Evolutionary conservation across 495 filamentous ascomycete species (phyloP).

Genomic region (Aspergillus hancockii): DNA sequence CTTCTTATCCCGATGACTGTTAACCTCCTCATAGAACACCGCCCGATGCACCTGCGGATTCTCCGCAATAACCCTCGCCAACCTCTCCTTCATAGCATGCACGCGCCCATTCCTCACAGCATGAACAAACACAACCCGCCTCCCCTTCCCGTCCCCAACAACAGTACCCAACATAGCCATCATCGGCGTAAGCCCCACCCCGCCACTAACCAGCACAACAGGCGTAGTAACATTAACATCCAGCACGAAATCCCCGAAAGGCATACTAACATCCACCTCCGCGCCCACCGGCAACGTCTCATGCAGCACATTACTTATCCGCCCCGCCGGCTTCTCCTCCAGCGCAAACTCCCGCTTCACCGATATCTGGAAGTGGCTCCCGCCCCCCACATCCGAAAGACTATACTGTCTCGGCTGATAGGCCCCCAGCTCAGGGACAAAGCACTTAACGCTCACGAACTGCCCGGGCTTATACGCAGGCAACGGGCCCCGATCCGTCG

Average conservation of each 20-base stretch:
- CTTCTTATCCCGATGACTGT: slow-evolving; percentile 36
- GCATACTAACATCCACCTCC: slow-evolving; percentile 56
- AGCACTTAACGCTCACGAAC: slow-evolving; percentile 57
- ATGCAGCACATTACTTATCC: slow-evolving; percentile 63
- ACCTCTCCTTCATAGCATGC: slow-evolving; percentile 53
- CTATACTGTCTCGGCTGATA: slow-evolving; percentile 64
- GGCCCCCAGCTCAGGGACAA: slow-evolving; percentile 53
- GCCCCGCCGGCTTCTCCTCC: slow-evolving; percentile 38
- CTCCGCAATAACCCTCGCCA: slow-evolving; percentile 35
- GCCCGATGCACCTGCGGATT: slow-evolving; percentile 17
- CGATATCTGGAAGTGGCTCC: slow-evolving; percentile 60
- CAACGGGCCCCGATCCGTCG: slow-evolving; percentile 52
- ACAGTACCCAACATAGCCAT: slow-evolving; percentile 58
- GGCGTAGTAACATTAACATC: slow-evolving; percentile 33
- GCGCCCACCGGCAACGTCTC: slow-evolving; percentile 51
- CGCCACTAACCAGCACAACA: slow-evolving; percentile 62
- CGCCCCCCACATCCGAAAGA: slow-evolving; percentile 54
- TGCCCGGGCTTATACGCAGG: slow-evolving; percentile 62
- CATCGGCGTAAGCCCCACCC: slow-evolving; percentile 64
- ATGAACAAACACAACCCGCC: slow-evolving; percentile 30
- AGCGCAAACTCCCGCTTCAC: slow-evolving; percentile 58
- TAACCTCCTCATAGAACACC: slow-evolving; percentile 23
- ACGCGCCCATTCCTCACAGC: slow-evolving; percentile 31
- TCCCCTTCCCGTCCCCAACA: slow-evolving; percentile 14
- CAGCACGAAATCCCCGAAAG: slow-evolving; percentile 63